phyloP scores from a whole-genome alignment of 345 rosid species.

The Pistacia integerrima region DNA sequence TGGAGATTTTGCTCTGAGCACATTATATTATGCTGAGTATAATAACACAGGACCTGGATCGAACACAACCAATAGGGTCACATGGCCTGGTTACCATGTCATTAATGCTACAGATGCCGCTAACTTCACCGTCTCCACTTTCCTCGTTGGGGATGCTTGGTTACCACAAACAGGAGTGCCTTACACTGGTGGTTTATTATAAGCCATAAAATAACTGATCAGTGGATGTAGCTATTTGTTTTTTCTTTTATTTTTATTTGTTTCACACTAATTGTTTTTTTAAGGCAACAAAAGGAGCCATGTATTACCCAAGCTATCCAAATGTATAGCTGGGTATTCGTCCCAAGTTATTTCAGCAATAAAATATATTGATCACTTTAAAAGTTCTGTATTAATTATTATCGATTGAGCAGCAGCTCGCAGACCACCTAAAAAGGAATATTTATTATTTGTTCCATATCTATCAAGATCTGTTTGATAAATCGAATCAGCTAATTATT shows the following conservation, averaged over 20 bases:
- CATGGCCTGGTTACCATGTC: slow-evolving; percentile 68
- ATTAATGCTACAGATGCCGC: slow-evolving; percentile 64
- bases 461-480: too few species aligned
- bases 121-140: slow-evolving; percentile 64
- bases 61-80: slow-evolving; percentile 51
- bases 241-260: slow-evolving; percentile 23
- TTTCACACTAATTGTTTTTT: slow-evolving; percentile 1
- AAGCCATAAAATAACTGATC: not conserved
- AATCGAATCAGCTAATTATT: too few species aligned
- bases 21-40: slow-evolving; percentile 74
- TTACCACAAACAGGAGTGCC: slow-evolving; percentile 70
- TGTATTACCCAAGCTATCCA: not conserved
- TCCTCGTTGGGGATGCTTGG: slow-evolving; percentile 73
- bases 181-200: slow-evolving; percentile 34
- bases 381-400: too few species aligned
- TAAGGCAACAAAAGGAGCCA: not conserved
- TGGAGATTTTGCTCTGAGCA: slow-evolving; percentile 63
- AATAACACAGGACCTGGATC: slow-evolving; percentile 74
- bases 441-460: too few species aligned
- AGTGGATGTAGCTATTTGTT: not conserved
- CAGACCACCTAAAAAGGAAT: too few species aligned
- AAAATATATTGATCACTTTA: too few species aligned
- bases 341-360: not conserved
- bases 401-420: too few species aligned
- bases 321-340: slow-evolving; percentile 4